These are phyloP conservation scores for Yamadazyma triangularis DNA, from an alignment of 1,139 yeast species.

Conservation along the genomic window DNA sequence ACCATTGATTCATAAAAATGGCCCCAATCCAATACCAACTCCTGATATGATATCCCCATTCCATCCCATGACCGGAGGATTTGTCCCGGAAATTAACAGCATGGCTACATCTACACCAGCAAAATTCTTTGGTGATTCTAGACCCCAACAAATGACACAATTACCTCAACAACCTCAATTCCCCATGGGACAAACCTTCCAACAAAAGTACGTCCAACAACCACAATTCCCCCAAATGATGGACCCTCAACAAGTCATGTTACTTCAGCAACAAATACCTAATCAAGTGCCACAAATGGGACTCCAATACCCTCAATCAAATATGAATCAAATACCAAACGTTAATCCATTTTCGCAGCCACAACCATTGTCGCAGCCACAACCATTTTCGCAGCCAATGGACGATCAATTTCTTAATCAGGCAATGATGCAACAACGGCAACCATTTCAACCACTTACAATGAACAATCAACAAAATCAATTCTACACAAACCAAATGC, in stretches of 20 bases:
- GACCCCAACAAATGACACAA: too few relatives aligned
- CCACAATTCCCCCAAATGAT: constrained; percentile 4
- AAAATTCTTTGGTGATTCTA: constrained; percentile 13
- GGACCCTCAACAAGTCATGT: constrained; percentile 8
- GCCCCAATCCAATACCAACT: constrained; percentile 2
- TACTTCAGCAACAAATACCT: constrained; percentile 6
- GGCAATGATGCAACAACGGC: constrained; percentile 6
- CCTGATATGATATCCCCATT: constrained; percentile 13
- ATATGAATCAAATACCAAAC: constrained; percentile 3
- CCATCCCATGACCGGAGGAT: constrained; percentile 5
- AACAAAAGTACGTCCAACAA: constrained; percentile 5
- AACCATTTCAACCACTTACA: constrained; percentile 10
- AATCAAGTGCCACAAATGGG: constrained; percentile 6
- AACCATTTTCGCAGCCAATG: constrained; percentile 7
- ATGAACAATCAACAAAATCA: too few relatives aligned
- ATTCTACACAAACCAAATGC: too few relatives aligned
- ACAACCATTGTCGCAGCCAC: constrained; percentile 7
- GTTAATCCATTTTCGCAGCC: too few relatives aligned
- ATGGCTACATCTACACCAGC: constrained; percentile 16
- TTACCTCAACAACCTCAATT: too few relatives aligned
- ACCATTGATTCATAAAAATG: not conserved
- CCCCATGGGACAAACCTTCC: too few relatives aligned
- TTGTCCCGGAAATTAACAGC: too few relatives aligned
- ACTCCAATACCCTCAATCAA: constrained; percentile 5
- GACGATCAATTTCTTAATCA: constrained; percentile 7